Evolutionary conservation across 1,284 basidiomycete genomes (phyloP), one percentile per base, ranked within the genome.

Genomic region (Coniophora puteana): DNA sequence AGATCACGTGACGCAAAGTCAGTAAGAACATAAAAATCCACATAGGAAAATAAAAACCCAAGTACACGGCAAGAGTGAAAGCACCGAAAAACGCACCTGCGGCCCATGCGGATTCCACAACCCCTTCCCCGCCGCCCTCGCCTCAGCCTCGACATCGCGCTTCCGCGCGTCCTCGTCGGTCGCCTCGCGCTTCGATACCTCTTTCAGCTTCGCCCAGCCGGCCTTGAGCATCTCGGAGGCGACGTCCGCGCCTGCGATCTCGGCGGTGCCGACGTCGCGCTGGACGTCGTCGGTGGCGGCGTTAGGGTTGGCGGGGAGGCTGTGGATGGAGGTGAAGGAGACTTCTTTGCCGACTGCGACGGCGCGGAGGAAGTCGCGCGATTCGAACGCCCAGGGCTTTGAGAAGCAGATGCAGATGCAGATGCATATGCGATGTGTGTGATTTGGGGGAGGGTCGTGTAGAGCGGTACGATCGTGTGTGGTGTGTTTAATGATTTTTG

Each of bases 151-250:
- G 35, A 84, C 67, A 29, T 89, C 87, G 41, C 75, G 78, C 57
- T 76, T 83, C 51, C 74, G 83, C 36, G 72, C 65, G 60, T 93
- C 92, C 40, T 90, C 91, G 32, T 91, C 90, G 2, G 79, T 82
- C 14, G 75, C 71, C 41, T 85, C 87, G 40, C 83, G 72, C 55
- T 89, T 89, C n/a, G n/a, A n/a, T 36, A 78, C 71, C 51, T 98
- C 95, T 63, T 96, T 92, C 38, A 94, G 71, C 64, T 89, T 94
- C 17, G 83, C 92, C 92, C 93, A 97, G 18, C 95, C 95, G 44
- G 78, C 80, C 52, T 78, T 79, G 32, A 98, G 74, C 20, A 96
- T 68, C 58, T 94, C 85, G 12, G 76, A 75, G 5, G 86, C 78
- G 21, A 97, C 65, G 57, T 96, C 92, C 31, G 76, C 55, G 5